Evolutionary conservation across 1,284 basidiomycete genomes (phyloP).

Genomic region (Microbotryum silenes-acaulis): DNA sequence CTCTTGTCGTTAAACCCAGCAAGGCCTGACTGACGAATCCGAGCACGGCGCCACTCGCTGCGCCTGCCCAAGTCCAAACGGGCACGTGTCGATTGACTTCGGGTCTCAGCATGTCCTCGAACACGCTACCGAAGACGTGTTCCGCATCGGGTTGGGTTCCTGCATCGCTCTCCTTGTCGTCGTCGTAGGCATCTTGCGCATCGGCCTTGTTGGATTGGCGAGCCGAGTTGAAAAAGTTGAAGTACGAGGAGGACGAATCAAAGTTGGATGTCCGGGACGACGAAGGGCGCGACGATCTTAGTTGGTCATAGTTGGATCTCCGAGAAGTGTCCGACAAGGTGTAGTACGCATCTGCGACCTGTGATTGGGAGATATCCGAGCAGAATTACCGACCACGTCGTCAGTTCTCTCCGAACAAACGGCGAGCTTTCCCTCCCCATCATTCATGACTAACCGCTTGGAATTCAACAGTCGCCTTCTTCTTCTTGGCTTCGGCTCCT

Average conservation of each 20-base stretch:
- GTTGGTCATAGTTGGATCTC: slow-evolving; percentile 37
- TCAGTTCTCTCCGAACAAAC: too few species aligned
- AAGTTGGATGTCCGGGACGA: slow-evolving; percentile 56
- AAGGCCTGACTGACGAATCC: slow-evolving; percentile 50
- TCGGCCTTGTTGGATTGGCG: slow-evolving; percentile 36
- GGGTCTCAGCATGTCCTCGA: slow-evolving; percentile 70
- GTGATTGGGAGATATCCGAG: slow-evolving; percentile 38
- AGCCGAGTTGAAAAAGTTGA: slow-evolving; percentile 33
- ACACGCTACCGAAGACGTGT: slow-evolving; percentile 75
- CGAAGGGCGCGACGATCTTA: slow-evolving; percentile 49
- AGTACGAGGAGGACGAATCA: slow-evolving; percentile 54
- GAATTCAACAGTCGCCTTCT: slow-evolving; percentile 34
- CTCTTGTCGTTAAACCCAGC: too few species aligned
- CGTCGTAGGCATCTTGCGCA: slow-evolving; percentile 33
- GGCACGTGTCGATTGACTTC: slow-evolving; percentile 58
- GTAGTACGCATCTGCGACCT: slow-evolving; percentile 87
- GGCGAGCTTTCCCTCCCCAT: too few species aligned
- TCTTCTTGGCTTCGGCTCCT: slow-evolving; percentile 14
- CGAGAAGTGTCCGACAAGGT: slow-evolving; percentile 67
- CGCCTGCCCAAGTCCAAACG: slow-evolving; percentile 70
- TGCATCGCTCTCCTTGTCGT: slow-evolving; percentile 34
- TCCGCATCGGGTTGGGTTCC: slow-evolving; percentile 60
- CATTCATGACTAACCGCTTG: slow-evolving; percentile 28
- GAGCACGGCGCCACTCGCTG: slow-evolving; percentile 53
- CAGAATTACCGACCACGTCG: too few species aligned